Evolutionary conservation across 1,284 basidiomycete genomes (phyloP).

Genomic region (Apiotrichum porosum): DNA sequence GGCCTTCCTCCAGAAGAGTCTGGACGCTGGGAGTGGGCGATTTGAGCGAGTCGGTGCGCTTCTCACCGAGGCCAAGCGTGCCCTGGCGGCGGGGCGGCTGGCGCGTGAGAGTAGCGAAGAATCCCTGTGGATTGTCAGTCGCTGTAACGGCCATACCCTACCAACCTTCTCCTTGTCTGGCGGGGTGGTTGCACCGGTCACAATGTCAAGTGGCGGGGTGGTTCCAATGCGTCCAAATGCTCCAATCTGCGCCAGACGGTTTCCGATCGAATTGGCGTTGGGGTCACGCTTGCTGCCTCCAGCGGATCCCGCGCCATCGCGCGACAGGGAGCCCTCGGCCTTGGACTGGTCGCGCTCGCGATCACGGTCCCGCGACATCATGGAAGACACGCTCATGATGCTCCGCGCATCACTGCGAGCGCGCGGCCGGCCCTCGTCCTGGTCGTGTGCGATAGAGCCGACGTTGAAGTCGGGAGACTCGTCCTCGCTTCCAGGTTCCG

Average conservation of each 20-base stretch:
- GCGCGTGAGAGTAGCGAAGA: conserved; percentile 8
- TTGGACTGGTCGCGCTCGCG: neutral
- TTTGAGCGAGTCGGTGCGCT: neutral
- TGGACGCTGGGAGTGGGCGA: neutral
- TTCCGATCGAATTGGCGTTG: conserved; percentile 5
- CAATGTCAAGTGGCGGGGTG: neutral
- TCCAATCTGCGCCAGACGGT: conserved; percentile 13
- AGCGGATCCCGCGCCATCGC: no score
- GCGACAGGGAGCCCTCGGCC: no score
- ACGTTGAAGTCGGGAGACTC: conserved; percentile 40
- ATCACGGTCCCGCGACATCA: conserved; percentile 7
- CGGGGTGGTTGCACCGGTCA: neutral
- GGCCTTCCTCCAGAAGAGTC: neutral
- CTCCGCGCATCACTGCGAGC: conserved; percentile 5
- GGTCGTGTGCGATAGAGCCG: conserved; percentile 25
- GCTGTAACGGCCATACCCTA: no score
- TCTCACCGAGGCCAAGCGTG: neutral
- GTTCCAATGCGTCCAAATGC: neutral
- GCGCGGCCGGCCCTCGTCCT: conserved; percentile 7
- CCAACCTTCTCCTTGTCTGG: neutral
- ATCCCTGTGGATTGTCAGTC: no score
- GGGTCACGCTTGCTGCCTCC: conserved; percentile 2
- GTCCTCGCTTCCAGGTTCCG: conserved; percentile 7
- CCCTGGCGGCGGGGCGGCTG: neutral
- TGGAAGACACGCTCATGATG: conserved; percentile 17